Evolutionary conservation across 306 rosid species (phyloP), one percentile per base, ranked within the genome.

Genomic region (Arachis stenosperma): DNA sequence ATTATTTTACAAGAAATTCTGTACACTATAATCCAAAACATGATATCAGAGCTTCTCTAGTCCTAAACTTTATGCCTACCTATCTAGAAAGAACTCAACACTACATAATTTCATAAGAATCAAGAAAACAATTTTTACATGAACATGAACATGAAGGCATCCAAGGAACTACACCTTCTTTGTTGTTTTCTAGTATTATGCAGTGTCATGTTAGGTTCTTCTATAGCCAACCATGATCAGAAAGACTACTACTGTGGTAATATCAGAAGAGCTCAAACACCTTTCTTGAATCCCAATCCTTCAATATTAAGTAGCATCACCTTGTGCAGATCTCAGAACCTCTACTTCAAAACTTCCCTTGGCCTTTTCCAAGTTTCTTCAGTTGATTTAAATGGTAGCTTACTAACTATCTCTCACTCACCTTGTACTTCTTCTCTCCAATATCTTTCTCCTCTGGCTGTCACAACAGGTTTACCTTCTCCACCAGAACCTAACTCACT

Each of bases 401-500:
- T 66, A 6, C 65, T 77, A 73, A 82, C 74, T 10, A 73, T 82
- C 73, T 73, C 85, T 47, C 85, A 73, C 79, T 73, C 79, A 29
- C 40, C 75, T 58, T 72, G 70, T 60, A 41, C 71, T 74, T 81
- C 83, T 53, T 77, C 89, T 71, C 72, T 27, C 60, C 73, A 75
- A 63, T 86, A 77, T 78, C 81, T 81, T 53, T 81, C 85, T 73
- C 82, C 85, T 50, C 55, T 73, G 27, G 53, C 68, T 36, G 76
- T 77, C 58, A 81, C 81, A 2, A 8, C 82, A 53, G 90, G 88
- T 39, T 86, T 88, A 55, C 90, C 88, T 75, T 80, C 91, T 75
- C 84, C 88, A 22, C 86, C 84, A 57, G 64, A 64, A 11, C 83
- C 79, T 11, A 78, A 77, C 73, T 88, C 88, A 8, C 83, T 86